Evolutionary conservation across 2,329 filamentous ascomycete genomes (phyloP), one percentile per base, ranked within the genome.

Genomic region (Clonostachys rhizophaga): DNA sequence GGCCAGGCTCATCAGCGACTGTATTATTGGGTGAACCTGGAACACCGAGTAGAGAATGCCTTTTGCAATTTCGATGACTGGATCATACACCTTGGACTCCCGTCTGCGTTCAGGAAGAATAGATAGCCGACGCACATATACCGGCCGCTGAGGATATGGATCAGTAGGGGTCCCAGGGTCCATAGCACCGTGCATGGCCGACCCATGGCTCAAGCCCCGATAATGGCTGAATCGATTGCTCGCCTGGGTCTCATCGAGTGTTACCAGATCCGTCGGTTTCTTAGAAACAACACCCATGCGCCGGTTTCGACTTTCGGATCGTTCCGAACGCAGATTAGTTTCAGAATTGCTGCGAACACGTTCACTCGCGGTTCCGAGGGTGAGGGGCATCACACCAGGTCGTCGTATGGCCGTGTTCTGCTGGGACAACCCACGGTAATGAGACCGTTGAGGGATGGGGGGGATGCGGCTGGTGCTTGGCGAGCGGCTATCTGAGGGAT

Each of bases 371-470:
- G 78, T 92, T 16, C 82, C 83, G 47, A 88, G 84, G 4, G 84
- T 83, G 41, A 83, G 58, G 9, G 79, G 89, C 65, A 88, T 83
- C n/a, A 90, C 78, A 3, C 84, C 82, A 1, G 90, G 88, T 48
- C 86, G 76, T 47, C 88, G 81, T 42, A 83, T 71, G 6, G 79
- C 70, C 3, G 77, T 70, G 54, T 77, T 87, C 52, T 88, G 83
- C 54, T 87, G 83, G 4, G 86, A 89, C 5, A 86, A 70, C 2
- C 84, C 84, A 33, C 91, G 83, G 55, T 89, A 89, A 62, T 96
- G 91, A 4, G 90, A 94, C 40, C 67, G 58, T 5, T 81, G 80
- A 0, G 90, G 90, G 50, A 95, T 88, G 1, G 88, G 87, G 4
- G 91, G 89, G 30, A 87, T 77, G 34, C 86, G 80, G 17, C 75